These are phyloP conservation scores for Mucor plumbeus DNA, from an alignment of 371 early-diverging fungal species.

Conservation along the genomic window DNA sequence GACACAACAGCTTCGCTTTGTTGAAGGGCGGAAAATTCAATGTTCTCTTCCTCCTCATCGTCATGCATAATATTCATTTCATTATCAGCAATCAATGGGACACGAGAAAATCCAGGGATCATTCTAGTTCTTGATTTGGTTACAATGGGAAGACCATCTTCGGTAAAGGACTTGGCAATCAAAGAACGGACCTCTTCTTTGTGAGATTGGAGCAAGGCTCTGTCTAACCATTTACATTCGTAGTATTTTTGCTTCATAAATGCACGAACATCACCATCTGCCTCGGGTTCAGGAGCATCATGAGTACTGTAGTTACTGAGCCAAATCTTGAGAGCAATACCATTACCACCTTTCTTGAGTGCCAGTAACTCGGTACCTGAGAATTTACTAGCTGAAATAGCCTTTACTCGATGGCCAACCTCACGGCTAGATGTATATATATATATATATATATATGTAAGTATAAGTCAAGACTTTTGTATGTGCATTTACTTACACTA, in stretches of 20 bases:
- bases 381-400: conserved; percentile 68
- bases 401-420: conserved; percentile 71
- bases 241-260: conserved; percentile 53
- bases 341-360: conserved; percentile 66
- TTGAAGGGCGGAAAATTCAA: not conserved
- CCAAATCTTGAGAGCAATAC: conserved; percentile 45
- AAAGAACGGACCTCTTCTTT: conserved; percentile 7
- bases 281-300: conserved; percentile 39
- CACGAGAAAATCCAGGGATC: conserved; percentile 9
- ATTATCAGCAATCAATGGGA: conserved; percentile 19
- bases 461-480: too few species aligned
- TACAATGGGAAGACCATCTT: conserved; percentile 20
- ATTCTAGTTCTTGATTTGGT: conserved; percentile 14
- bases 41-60: conserved; percentile 6
- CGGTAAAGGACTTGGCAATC: conserved; percentile 19
- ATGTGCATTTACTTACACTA: conserved; percentile 51
- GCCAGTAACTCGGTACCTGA: conserved; percentile 59
- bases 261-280: conserved; percentile 40
- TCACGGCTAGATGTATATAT: conserved; percentile 55
- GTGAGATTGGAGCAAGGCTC: conserved; percentile 17
- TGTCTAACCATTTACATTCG: conserved; percentile 48
- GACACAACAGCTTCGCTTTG: not conserved
- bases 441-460: not conserved
- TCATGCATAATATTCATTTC: conserved; percentile 23
- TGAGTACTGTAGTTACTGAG: conserved; percentile 26